Base-by-base conservation (phyloP, 2,329 filamentous ascomycete genomes). In the Pestalotiopsis sp. region DNA sequence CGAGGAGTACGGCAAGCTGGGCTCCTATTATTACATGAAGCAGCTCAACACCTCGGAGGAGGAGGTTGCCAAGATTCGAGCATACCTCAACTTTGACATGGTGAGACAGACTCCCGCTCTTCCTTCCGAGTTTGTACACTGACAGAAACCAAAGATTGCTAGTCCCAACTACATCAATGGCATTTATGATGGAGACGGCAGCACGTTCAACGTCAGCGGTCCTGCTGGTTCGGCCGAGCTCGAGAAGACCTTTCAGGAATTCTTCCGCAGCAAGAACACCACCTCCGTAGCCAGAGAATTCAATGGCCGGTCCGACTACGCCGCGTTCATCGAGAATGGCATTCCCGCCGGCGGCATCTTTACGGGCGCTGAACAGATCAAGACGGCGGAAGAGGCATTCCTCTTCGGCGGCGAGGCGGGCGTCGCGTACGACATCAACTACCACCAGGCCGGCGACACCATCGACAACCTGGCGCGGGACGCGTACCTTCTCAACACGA, bases 111-210 rank as follows among this genome's bases (percentile, higher is more conserved):
- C 14, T 4, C 38, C 20, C 2, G 27, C 9, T 17, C 9, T 2
- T 20, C 31, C 1, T 31, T 0, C 12, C 25, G 23, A 17, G 13
- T 7, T 27, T 5, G 3, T 2, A 27, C n/a, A 27, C 57, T 59
- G 23, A 59, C 20, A 13, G n/a, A 3, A 4, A 1, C 57, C 14
- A 11, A 11, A 79, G 77, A 83, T 84, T 70, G 82, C 82, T 61
- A 83, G 79, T 72, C 84, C 83, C 31, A 87, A 87, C 79, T 86
- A 82, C 70, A 77, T 84, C 45, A 83, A 83, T 69, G 83, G 83
- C 70, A 86, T 90, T 71, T 93, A 89, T 80, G 85, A 86, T 31
- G 87, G 90, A 69, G 91, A 84, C 71, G 82, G 88, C 70, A 89
- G 89, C 74, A 84, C 85, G 13, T 89, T 90, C 69, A 88, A 90